These are phyloP conservation scores for Lycium ferocissimum DNA, from an alignment of 257 asterid genomes.

Conservation along the genomic window DNA sequence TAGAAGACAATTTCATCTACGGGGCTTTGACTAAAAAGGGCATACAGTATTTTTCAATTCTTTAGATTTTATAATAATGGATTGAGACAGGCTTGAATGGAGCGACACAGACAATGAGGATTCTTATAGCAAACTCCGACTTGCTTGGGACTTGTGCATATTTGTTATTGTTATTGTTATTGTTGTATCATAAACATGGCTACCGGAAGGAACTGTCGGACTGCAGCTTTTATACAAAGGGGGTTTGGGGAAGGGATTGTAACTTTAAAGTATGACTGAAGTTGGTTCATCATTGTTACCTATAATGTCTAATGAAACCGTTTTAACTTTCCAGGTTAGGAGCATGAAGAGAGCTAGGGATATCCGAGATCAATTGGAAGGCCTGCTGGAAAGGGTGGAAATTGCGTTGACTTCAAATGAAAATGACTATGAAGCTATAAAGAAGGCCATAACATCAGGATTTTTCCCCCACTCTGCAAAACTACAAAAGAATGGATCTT, in stretches of 20 bases:
- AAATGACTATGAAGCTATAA: slow-evolving; percentile 70
- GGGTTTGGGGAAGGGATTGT: background rate
- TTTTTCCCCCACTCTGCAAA: slow-evolving; percentile 84
- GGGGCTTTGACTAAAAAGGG: background rate
- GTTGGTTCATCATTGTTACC: slow-evolving; percentile 19
- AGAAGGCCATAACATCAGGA: slow-evolving; percentile 82
- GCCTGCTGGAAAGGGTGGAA: slow-evolving; percentile 86
- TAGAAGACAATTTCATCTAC: background rate
- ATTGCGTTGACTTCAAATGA: slow-evolving; percentile 67
- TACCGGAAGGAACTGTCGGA: background rate
- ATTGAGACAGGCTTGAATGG: background rate
- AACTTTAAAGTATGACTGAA: background rate
- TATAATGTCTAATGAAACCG: slow-evolving; percentile 9
- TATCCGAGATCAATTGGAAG: slow-evolving; percentile 93
- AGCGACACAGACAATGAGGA: background rate
- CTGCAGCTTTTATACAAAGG: background rate
- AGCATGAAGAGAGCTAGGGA: slow-evolving; percentile 97
- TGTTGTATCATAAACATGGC: background rate
- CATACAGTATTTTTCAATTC: background rate
- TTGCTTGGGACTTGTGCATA: background rate
- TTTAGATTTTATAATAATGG: background rate
- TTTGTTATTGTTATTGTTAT: background rate
- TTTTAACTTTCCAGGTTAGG: slow-evolving; percentile 66
- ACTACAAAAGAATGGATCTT: slow-evolving; percentile 86
- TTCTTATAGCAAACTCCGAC: background rate